Percentiles rank a stretch among this genome's conserved stretches.
Evolutionary conservation across 2,329 filamentous ascomycete genomes (phyloP).

Genomic region (Oidium heveae): DNA sequence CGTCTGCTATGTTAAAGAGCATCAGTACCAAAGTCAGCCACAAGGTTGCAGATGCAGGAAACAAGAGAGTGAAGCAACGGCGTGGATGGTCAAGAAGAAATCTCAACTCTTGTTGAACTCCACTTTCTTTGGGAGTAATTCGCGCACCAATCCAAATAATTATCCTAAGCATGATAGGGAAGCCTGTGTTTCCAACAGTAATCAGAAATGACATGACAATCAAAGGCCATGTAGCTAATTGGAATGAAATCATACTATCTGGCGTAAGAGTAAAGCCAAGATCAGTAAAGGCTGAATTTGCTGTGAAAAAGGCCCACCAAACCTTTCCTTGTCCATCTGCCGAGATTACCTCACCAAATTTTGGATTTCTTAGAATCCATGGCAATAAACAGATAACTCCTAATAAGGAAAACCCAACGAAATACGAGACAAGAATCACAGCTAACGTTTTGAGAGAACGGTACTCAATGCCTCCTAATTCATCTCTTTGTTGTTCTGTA

Average conservation of each 20-base stretch:
- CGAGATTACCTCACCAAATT: conserved; percentile 41
- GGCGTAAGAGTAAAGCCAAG: conserved; percentile 81
- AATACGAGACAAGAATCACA: conserved; percentile 54
- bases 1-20: conserved; percentile 56
- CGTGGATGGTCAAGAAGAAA: conserved; percentile 88
- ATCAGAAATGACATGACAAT: conserved; percentile 66
- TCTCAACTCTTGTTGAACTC: conserved; percentile 66
- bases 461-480: conserved; percentile 91
- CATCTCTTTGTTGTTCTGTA: conserved; percentile 75
- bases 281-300: conserved; percentile 79
- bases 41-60: conserved; percentile 78
- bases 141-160: conserved; percentile 66
- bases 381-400: conserved; percentile 49
- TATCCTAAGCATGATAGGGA: conserved; percentile 81
- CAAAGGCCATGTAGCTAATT: conserved; percentile 47
- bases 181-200: conserved; percentile 84
- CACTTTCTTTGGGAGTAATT: conserved; percentile 35
- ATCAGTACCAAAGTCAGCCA: conserved; percentile 80
- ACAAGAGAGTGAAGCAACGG: conserved; percentile 85
- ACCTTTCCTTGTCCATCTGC: conserved; percentile 33
- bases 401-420: conserved; percentile 57
- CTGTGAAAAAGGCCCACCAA: conserved; percentile 88
- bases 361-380: conserved; percentile 44
- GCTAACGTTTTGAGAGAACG: conserved; percentile 71
- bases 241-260: conserved; percentile 83